Evolutionary conservation across 2,329 filamentous ascomycete species (phyloP).

Genomic region (Coniochaeta hoffmannii): DNA sequence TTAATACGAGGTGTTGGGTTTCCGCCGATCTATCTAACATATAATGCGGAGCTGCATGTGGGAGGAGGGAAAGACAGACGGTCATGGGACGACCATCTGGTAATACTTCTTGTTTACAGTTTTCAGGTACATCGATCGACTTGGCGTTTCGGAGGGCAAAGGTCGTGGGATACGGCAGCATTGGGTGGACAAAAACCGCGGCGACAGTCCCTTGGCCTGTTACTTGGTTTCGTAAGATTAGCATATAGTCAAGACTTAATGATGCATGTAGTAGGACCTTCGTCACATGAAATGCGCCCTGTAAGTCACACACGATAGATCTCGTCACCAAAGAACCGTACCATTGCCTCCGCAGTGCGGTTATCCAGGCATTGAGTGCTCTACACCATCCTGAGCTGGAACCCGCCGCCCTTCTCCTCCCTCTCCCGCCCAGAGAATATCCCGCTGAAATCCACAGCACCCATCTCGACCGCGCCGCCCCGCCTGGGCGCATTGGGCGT

Average conservation of each 20-base stretch:
- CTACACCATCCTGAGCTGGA: conserved; percentile 55
- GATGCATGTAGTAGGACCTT: conserved; percentile 6
- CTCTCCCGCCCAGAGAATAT: conserved; percentile 62
- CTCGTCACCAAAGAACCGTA: neutral
- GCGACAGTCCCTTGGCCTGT: neutral
- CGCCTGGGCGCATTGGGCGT: conserved; percentile 79
- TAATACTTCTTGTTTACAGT: neutral
- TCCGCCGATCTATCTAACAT: neutral
- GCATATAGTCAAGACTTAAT: conserved; percentile 1
- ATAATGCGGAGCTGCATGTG: neutral
- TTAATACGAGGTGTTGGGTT: neutral
- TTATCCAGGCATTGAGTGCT: conserved; percentile 1
- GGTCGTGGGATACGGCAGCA: neutral
- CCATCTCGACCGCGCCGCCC: conserved; percentile 55
- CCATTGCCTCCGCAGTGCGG: neutral
- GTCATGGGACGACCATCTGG: neutral
- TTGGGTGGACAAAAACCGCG: neutral
- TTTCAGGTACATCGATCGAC: neutral
- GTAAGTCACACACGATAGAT: neutral
- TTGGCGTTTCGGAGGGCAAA: neutral
- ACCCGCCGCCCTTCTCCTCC: conserved; percentile 59
- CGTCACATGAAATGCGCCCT: neutral
- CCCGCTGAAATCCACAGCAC: conserved; percentile 58
- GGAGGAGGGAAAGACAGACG: neutral
- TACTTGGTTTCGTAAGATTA: neutral